Evolutionary conservation across 169 alveolate genomes (phyloP), one percentile per base, ranked within the genome.

Genomic region (Cryptosporidium viatorum): DNA sequence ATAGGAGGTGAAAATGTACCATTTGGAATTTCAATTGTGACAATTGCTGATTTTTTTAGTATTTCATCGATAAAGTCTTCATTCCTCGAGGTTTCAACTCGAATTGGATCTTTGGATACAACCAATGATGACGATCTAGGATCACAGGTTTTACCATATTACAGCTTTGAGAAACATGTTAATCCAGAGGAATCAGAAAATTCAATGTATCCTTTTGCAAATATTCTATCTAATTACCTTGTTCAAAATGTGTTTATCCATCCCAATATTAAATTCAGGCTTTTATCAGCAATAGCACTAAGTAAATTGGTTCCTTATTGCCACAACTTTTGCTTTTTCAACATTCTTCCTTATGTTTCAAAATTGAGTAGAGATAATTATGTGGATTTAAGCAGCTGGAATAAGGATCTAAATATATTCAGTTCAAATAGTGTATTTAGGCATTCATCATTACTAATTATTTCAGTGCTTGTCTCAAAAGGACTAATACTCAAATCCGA

Each of bases 1-100:
- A 89, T 84, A 23, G 92, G 94, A 7, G 86, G 86, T 62, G 84
- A 80, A 43, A 58, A 51, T 37, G 33, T 84, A 48, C 74, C 91
- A 21, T 68, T 70, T 80, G 89, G 89, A 14, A 80, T 80, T 45
- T 80, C 89, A 16, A 80, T 74, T 45, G 60, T 85, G n/a, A 85
- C 92, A 31, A 74, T 67, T 29, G 92, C 92, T 6, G 92, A 85
- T 48, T 85, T 68, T 70, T 85, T 85, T 55, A 69, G 69, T 45
- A 69, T 85, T 26, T 71, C 86, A 18, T 70, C 92, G 6, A 8
- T 59, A 37, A 70, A 65, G 29, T 48, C 85, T 16, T 71, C 92
- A 9, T 85, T 68, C 62, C 69, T 85, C 7, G 69, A 45, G 31
- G 84, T 85, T 43, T 71, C 92, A 26, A 58, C 70, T 21, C 65